A percentile compares a stretch with the other conserved stretches of the same genome.
These are phyloP conservation scores for Delitschia confertaspora DNA, from an alignment of 495 filamentous ascomycete genomes.

Conservation along the genomic window DNA sequence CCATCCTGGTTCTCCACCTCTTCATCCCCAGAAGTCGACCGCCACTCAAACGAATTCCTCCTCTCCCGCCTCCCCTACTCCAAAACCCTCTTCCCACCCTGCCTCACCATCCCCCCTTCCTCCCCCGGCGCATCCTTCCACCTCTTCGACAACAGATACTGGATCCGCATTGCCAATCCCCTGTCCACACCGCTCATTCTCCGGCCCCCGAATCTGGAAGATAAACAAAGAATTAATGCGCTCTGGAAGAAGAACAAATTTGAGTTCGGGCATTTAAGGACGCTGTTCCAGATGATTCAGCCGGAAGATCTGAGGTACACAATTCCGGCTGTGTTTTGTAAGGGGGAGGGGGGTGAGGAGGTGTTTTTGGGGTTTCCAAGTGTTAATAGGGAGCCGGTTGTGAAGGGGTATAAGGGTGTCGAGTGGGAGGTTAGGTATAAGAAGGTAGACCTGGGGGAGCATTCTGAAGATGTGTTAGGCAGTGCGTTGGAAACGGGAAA, in stretches of 20 bases:
- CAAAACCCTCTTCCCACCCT: background rate
- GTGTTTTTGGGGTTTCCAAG: slow-evolving; percentile 25
- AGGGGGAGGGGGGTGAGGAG: slow-evolving; percentile 2
- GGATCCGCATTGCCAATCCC: slow-evolving; percentile 54
- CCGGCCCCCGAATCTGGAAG: slow-evolving; percentile 6
- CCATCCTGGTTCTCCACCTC: background rate
- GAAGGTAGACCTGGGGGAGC: slow-evolving; percentile 24
- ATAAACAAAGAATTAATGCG: background rate
- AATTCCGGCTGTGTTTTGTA: slow-evolving; percentile 21
- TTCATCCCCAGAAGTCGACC: background rate
- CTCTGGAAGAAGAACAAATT: background rate
- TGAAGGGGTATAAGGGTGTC: background rate
- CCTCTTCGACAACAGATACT: slow-evolving; percentile 77
- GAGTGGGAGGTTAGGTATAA: slow-evolving; percentile 31
- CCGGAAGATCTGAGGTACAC: slow-evolving; percentile 1
- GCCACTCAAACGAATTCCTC: slow-evolving; percentile 7
- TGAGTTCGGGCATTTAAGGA: background rate
- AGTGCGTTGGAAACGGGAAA: too few species aligned
- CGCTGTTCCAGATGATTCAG: slow-evolving; percentile 2
- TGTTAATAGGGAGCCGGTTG: slow-evolving; percentile 6
- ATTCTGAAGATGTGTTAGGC: too few species aligned
- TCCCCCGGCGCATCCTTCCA: slow-evolving; percentile 7
- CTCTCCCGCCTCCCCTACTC: slow-evolving; percentile 41
- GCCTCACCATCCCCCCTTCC: slow-evolving; percentile 1
- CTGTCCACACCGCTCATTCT: slow-evolving; percentile 1